phyloP scores from a whole-genome alignment of 129 eudicot species.

The Deinandra increscens region DNA sequence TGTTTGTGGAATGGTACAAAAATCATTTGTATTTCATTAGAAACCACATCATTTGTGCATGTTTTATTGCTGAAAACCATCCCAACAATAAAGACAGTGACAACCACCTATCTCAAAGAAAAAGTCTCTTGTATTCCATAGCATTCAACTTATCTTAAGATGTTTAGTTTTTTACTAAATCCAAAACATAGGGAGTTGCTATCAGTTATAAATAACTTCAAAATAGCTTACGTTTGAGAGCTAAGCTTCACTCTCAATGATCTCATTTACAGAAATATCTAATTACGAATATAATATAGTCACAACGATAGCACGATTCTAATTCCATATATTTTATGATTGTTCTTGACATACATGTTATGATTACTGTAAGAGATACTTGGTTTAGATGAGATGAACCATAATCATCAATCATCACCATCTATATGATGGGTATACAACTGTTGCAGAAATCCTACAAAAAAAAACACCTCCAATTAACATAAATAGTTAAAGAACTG shows the following conservation, averaged over 20 bases:
- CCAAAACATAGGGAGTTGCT: neutral
- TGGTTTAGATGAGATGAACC: no score
- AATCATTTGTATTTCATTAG: no score
- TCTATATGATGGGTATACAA: no score
- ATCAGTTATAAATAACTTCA: neutral
- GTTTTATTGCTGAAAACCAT: neutral
- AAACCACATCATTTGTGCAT: neutral
- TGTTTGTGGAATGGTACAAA: no score
- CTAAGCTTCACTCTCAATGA: neutral
- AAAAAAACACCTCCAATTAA: no score
- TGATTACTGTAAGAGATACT: neutral
- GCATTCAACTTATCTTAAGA: neutral
- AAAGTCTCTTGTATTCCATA: neutral
- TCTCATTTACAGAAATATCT: neutral
- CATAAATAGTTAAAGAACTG: no score
- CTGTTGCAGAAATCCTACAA: no score
- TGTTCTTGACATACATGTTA: neutral
- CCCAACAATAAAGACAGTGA: neutral
- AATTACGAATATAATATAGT: neutral
- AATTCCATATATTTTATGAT: neutral
- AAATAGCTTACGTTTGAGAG: neutral
- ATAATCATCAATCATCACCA: no score
- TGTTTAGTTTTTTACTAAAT: neutral
- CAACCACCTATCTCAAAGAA: neutral
- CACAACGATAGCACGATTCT: neutral